Evolutionary conservation across 495 filamentous ascomycete genomes (phyloP), one percentile per base, ranked within the genome.

Genomic region (Paragyromitra xinjiangensis): DNA sequence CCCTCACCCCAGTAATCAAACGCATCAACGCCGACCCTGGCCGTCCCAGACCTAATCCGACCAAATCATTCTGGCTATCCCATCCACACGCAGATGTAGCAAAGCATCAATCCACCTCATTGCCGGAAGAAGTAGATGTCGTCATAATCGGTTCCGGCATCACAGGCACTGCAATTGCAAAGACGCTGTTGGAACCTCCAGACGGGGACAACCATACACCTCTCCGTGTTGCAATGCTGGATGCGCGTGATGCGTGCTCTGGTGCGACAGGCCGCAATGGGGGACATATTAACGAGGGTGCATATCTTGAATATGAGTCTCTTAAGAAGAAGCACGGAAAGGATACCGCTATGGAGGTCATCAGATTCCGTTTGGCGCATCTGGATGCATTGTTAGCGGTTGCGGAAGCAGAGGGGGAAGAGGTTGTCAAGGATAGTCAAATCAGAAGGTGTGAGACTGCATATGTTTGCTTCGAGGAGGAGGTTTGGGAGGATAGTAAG

Each of bases 141-240:
- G 85, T 88, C 16, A 86, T 92, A 58, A 87, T 92, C 56, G 90
- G 90, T 50, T 89, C 88, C 6, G 90, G 90, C 0, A 90, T 92
- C 65, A 89, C 89, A 5, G 89, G 88, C 5, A 83, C 87, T 0
- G 84, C 86, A 0, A 84, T 91, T 6, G 87, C 88, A 1, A 85
- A 84, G 70, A 86, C 85, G 1, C 74, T 90, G 4, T 80, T 91
- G n/a, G 66, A 81, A 42, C 45, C 50, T 2, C 53, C 48, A 1
- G 55, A 44, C 40, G 37, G 19, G 14, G 12, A 2, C 4, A 14
- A 26, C 65, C 69, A 58, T 24, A 24, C 9, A 40, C n/a, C 69
- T 39, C 71, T 76, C 7, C 77, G 82, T 26, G 66, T 86, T 22
- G 71, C 82, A 4, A 84, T 86, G 40, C 69, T 86, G 22, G 85